Evolutionary conservation across 139 green algal genomes (phyloP).

Genomic region (Penium margaritaceum): DNA sequence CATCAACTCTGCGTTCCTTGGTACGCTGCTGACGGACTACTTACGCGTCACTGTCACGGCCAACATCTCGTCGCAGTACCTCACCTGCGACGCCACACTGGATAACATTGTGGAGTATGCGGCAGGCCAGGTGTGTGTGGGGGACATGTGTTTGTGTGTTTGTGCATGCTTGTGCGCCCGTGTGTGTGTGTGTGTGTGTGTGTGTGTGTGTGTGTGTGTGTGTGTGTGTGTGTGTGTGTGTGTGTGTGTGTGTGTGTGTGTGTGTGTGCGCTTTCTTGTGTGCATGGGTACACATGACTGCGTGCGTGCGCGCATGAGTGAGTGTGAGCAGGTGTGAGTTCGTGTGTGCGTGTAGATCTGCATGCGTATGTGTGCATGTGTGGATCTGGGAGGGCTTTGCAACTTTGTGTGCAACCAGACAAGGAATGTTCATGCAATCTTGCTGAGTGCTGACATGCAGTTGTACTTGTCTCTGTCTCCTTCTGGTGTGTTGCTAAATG

Average conservation of each 20-base stretch:
- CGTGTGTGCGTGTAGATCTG: too few relatives aligned
- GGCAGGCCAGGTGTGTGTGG: neutral
- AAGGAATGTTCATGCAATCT: too few relatives aligned
- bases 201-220: neutral
- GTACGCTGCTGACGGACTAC: conserved; percentile 27
- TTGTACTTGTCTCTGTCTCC: neutral
- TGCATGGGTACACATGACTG: neutral
- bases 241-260: too few relatives aligned
- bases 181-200: neutral
- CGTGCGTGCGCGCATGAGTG: too few relatives aligned
- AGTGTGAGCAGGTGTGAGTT: too few relatives aligned
- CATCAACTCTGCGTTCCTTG: conserved; percentile 18
- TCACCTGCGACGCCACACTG: conserved; percentile 3
- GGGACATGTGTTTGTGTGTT: neutral
- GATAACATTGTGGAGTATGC: neutral
- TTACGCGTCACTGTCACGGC: neutral
- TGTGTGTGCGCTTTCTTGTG: neutral
- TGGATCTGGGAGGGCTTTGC: too few relatives aligned
- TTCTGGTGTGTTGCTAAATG: too few relatives aligned
- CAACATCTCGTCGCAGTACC: conserved; percentile 1
- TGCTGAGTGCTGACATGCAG: neutral
- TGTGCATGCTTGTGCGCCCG: neutral
- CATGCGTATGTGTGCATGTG: too few relatives aligned
- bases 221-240: too few relatives aligned
- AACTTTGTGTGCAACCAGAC: too few relatives aligned